phyloP scores from a whole-genome alignment of 164 flowering plant genomes.

The Stephania yunnanensis region DNA sequence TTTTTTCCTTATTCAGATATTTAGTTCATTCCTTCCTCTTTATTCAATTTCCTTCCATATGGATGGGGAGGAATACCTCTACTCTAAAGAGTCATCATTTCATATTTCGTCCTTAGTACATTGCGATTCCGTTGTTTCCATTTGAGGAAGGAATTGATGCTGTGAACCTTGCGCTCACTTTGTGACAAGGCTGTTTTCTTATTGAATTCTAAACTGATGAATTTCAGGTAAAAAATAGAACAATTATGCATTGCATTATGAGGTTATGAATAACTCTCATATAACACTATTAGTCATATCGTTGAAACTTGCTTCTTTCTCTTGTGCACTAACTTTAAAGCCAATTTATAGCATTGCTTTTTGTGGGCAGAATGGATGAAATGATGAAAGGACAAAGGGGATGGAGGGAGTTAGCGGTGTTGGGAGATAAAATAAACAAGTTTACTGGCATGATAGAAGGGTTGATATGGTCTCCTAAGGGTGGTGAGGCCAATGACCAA shows the following conservation, averaged over 20 bases:
- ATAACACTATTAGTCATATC: background rate
- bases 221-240: background rate
- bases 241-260: background rate
- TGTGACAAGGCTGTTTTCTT: background rate
- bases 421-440: constrained; percentile 94
- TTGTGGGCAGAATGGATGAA: constrained; percentile 90
- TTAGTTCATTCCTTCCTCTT: background rate
- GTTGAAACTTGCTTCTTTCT: background rate
- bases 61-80: background rate
- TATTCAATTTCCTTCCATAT: background rate
- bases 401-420: constrained; percentile 93
- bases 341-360: background rate
- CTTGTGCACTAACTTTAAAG: background rate
- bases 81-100: background rate
- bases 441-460: constrained; percentile 97
- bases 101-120: background rate
- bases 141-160: background rate
- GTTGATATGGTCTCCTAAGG: constrained; percentile 88
- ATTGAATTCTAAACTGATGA: background rate
- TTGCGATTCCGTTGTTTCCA: too few species aligned
- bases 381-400: constrained; percentile 99
- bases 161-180: background rate
- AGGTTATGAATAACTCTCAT: background rate
- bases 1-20: background rate
- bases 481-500: constrained; percentile 51